Evolutionary conservation across 768 basidiomycete genomes (phyloP).

Genomic region (Mycena kentingensis): DNA sequence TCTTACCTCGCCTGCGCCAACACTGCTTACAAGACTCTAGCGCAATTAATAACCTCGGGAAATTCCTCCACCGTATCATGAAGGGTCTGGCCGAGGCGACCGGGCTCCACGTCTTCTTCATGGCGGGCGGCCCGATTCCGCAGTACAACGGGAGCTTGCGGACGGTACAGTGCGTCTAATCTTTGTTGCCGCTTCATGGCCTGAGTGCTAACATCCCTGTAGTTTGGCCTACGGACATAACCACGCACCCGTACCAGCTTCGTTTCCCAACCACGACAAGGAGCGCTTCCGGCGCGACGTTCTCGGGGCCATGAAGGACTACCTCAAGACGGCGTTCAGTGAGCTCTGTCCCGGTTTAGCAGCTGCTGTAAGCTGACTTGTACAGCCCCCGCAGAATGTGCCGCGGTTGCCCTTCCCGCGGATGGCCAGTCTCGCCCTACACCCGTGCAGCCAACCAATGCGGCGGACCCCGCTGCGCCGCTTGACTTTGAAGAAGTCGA

Average conservation of each 20-base stretch:
- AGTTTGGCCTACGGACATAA: not conserved
- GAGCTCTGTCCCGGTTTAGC: not conserved
- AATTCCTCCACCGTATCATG: constrained; percentile 1
- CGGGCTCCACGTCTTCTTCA: not conserved
- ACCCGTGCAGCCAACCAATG: not conserved
- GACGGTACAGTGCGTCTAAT: constrained; percentile 4
- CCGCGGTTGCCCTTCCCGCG: not conserved
- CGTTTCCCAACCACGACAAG: constrained; percentile 1
- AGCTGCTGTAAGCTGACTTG: not conserved
- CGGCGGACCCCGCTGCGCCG: not conserved
- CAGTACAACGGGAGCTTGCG: constrained; percentile 1
- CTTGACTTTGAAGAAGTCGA: not conserved
- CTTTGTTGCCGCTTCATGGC: not conserved
- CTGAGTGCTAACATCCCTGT: not conserved
- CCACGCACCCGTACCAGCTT: not conserved
- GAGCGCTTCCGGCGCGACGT: not conserved
- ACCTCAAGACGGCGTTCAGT: constrained; percentile 11
- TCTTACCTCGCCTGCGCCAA: not conserved
- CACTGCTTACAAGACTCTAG: not conserved
- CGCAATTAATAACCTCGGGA: constrained; percentile 1
- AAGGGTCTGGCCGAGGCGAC: constrained; percentile 3
- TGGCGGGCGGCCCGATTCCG: constrained; percentile 9
- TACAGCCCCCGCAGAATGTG: not conserved
- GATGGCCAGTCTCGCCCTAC: not conserved
- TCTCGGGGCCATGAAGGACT: constrained; percentile 1